Evolutionary conservation across 768 basidiomycete genomes (phyloP).

Genomic region (Leccinum incarnatum): DNA sequence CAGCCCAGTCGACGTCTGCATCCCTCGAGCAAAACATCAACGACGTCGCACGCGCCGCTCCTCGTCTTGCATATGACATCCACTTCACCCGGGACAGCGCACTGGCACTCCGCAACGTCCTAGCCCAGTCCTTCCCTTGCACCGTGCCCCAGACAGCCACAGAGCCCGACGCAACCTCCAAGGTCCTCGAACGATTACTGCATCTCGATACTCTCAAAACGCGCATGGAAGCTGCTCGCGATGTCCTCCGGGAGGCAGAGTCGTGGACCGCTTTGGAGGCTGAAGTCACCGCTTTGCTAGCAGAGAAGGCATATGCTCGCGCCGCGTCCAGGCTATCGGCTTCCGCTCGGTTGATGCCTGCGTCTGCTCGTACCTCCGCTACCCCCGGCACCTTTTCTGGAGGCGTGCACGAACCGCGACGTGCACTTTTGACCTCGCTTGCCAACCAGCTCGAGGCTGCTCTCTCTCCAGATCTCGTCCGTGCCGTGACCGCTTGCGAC

Average conservation of each 20-base stretch:
- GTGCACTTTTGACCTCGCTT: conserved; percentile 83
- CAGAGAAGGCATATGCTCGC: conserved; percentile 76
- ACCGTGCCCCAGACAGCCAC: neutral
- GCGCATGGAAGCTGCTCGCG: conserved; percentile 85
- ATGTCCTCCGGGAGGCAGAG: conserved; percentile 92
- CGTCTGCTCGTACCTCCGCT: conserved; percentile 90
- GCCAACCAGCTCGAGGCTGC: conserved; percentile 96
- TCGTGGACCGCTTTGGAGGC: conserved; percentile 94
- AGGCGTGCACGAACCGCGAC: conserved; percentile 67
- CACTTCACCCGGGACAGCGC: conserved; percentile 97
- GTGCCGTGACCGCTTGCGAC: conserved; percentile 80
- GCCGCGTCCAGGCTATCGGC: conserved; percentile 92
- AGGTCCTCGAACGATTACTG: conserved; percentile 73
- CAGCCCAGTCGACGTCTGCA: conserved; percentile 84
- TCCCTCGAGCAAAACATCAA: conserved; percentile 87
- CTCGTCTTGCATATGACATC: conserved; percentile 90
- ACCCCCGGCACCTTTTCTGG: conserved; percentile 10
- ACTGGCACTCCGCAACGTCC: conserved; percentile 62
- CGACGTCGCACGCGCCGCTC: conserved; percentile 88
- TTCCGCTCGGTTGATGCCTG: conserved; percentile 83
- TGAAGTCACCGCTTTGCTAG: conserved; percentile 84
- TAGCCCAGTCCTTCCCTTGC: conserved; percentile 50
- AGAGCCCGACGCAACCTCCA: conserved; percentile 47
- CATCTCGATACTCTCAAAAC: conserved; percentile 79
- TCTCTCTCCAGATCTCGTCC: conserved; percentile 85